These are phyloP conservation scores for Triticum aestivum DNA, from an alignment of 176 grass and related monocot genomes.

Conservation along the genomic window DNA sequence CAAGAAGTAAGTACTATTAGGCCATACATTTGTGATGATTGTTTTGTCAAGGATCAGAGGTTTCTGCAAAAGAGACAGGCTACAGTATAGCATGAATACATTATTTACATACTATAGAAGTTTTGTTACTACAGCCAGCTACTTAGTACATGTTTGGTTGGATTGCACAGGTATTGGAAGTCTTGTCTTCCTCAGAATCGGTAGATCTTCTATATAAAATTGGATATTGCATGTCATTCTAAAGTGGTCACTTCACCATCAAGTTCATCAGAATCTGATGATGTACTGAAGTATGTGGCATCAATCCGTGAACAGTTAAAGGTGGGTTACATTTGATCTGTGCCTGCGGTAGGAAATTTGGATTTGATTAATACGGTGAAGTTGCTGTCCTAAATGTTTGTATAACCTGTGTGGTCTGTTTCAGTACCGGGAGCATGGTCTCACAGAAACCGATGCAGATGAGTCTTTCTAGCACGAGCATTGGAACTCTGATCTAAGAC, in stretches of 20 bases:
- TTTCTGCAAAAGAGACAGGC: too few species aligned
- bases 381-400: neutral
- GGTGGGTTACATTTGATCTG: neutral
- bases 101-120: neutral
- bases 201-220: neutral
- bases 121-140: neutral
- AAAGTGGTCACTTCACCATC: neutral
- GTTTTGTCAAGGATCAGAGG: neutral
- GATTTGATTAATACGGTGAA: neutral
- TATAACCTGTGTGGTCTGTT: conserved; percentile 17
- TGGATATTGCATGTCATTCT: neutral
- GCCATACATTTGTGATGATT: neutral
- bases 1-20: too few species aligned
- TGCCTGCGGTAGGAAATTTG: neutral
- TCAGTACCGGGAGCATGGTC: conserved; percentile 65
- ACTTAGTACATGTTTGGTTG: conserved; percentile 8
- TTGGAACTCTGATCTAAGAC: too few species aligned
- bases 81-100: neutral
- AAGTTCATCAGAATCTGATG: neutral
- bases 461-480: too few species aligned
- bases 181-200: neutral
- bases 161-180: conserved; percentile 46
- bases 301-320: neutral
- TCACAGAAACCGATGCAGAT: too few species aligned
- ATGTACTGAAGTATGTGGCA: neutral